Conservation (phyloP, 176 grass and related monocot genomes). For the Oryza brachyantha region DNA sequence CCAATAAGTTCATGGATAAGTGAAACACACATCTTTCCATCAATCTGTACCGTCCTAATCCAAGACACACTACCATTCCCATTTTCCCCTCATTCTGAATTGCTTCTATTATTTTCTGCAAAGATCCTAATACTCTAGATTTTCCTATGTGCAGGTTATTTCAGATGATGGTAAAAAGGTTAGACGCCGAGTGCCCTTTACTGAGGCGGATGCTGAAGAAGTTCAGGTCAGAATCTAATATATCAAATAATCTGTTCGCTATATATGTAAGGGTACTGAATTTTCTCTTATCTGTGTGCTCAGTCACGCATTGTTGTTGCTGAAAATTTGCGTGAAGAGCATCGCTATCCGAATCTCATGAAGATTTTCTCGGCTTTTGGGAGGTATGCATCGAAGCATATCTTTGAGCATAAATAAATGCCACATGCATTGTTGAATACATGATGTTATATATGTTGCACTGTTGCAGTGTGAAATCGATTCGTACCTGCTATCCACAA, state of each 20-base stretch:
- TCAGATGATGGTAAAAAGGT: slow-evolving; percentile 93
- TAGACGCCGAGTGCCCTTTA: slow-evolving; percentile 63
- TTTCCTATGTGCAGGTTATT: slow-evolving; percentile 60
- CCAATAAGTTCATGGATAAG: slow-evolving; percentile 11
- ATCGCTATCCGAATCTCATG: slow-evolving; percentile 83
- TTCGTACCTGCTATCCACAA: slow-evolving; percentile 96
- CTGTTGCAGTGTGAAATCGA: slow-evolving; percentile 94
- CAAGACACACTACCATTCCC: background rate
- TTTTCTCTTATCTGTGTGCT: slow-evolving; percentile 6
- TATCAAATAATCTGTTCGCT: background rate
- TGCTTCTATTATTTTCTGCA: background rate
- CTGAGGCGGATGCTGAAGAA: slow-evolving; percentile 69
- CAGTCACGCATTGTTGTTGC: slow-evolving; percentile 94
- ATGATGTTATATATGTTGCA: slow-evolving; percentile 40
- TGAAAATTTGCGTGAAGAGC: slow-evolving; percentile 92
- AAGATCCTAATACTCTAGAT: background rate
- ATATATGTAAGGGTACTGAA: slow-evolving; percentile 1
- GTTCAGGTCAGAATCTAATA: slow-evolving; percentile 59
- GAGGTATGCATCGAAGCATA: slow-evolving; percentile 49
- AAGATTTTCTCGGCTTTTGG: slow-evolving; percentile 92
- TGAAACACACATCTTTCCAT: background rate
- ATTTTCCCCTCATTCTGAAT: slow-evolving; percentile 6
- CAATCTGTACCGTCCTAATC: background rate
- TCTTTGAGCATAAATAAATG: slow-evolving; percentile 19
- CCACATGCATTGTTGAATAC: background rate